Evolutionary conservation across 495 filamentous ascomycete species (phyloP).

Genomic region (Podospora bellae-mahoneyi): DNA sequence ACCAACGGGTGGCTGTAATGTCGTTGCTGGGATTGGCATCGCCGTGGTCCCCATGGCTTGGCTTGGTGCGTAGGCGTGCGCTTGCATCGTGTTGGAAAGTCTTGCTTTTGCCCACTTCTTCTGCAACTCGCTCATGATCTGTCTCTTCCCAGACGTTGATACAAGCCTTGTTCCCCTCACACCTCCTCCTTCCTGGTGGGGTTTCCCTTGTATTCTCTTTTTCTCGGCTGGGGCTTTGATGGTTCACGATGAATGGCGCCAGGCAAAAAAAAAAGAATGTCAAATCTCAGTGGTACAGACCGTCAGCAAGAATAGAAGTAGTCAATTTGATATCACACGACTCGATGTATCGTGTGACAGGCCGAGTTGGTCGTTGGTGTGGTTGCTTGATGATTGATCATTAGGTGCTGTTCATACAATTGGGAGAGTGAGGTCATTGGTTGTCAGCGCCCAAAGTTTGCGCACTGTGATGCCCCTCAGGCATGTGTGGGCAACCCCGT

Average conservation of each 20-base stretch:
- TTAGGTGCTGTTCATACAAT: conserved; percentile 4
- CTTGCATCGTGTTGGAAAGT: conserved; percentile 44
- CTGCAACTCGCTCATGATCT: conserved; percentile 79
- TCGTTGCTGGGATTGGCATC: not conserved
- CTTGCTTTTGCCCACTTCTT: conserved; percentile 79
- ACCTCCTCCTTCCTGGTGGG: not conserved
- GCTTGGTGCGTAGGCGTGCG: not conserved
- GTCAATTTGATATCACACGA: not conserved
- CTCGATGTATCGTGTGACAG: not conserved
- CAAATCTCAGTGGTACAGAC: not conserved
- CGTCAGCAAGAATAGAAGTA: not conserved
- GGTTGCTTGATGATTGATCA: not conserved
- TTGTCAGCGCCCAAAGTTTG: conserved; percentile 1
- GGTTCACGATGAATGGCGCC: not conserved
- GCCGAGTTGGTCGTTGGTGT: not conserved
- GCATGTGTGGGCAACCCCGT: not conserved
- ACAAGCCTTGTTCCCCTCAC: not conserved
- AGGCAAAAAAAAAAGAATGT: not conserved
- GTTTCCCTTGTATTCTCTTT: not conserved
- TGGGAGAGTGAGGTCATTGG: conserved; percentile 14
- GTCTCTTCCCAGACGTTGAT: not conserved
- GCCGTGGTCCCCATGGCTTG: conserved; percentile 10
- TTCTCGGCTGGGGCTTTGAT: not conserved
- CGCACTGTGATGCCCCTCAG: not conserved
- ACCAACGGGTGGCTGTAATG: conserved; percentile 9